Evolutionary conservation across 768 basidiomycete species (phyloP).

Genomic region (Postia placenta): DNA sequence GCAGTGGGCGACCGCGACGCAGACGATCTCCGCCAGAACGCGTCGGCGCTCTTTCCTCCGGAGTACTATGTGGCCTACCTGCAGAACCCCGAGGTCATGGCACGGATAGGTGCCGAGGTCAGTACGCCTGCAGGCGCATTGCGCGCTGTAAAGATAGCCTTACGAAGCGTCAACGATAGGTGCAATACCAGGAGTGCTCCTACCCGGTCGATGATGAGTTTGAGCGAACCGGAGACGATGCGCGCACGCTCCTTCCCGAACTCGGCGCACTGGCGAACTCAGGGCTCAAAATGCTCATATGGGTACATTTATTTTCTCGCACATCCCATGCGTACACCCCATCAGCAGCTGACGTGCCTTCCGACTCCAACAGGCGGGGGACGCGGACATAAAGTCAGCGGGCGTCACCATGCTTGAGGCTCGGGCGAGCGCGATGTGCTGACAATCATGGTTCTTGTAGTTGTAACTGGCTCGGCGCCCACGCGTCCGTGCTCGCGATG

Average conservation of each 20-base stretch:
- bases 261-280: constrained; percentile 41
- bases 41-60: constrained; percentile 47
- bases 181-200: constrained; percentile 43
- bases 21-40: constrained; percentile 53
- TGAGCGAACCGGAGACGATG: constrained; percentile 51
- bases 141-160: neutral
- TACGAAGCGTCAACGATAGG: constrained; percentile 16
- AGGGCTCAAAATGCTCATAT: constrained; percentile 32
- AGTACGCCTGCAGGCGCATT: too few species aligned
- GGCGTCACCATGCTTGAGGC: neutral
- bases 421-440: too few species aligned
- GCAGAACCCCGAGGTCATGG: constrained; percentile 26
- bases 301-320: constrained; percentile 24
- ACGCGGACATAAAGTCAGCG: constrained; percentile 29
- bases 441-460: constrained; percentile 9
- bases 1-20: constrained; percentile 48
- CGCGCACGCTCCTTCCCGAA: constrained; percentile 47
- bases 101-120: constrained; percentile 43
- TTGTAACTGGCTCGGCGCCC: constrained; percentile 35
- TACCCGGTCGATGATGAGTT: constrained; percentile 38
- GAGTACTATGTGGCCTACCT: constrained; percentile 50
- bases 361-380: constrained; percentile 35
- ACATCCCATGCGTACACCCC: constrained; percentile 28
- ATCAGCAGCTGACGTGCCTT: constrained; percentile 16
- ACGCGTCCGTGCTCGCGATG: constrained; percentile 36